phyloP scores from a whole-genome alignment of 2,329 filamentous ascomycete species.

The Phialophora expanda region DNA sequence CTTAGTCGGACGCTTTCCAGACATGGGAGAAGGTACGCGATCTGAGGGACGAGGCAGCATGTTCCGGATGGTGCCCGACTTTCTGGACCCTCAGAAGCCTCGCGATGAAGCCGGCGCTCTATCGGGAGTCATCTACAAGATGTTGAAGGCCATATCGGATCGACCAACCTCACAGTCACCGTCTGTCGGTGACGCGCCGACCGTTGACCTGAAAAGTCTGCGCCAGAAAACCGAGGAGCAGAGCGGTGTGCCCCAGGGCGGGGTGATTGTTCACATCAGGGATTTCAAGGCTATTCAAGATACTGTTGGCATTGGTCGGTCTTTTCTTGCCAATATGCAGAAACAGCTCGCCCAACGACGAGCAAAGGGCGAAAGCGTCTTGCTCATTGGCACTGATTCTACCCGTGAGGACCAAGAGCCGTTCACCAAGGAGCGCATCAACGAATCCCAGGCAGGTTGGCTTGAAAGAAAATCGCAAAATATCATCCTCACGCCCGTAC shows the following conservation, averaged over 20 bases:
- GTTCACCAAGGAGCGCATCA: slow-evolving; percentile 52
- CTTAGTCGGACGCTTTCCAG: slow-evolving; percentile 30
- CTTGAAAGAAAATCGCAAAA: slow-evolving; percentile 58
- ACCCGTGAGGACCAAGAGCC: slow-evolving; percentile 58
- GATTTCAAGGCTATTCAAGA: slow-evolving; percentile 79
- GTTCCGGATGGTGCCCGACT: slow-evolving; percentile 24
- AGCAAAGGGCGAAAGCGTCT: slow-evolving; percentile 71
- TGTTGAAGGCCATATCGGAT: slow-evolving; percentile 22
- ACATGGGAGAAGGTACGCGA: slow-evolving; percentile 6
- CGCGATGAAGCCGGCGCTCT: slow-evolving; percentile 6
- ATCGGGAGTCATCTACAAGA: slow-evolving; percentile 13
- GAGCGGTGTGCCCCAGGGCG: slow-evolving; percentile 25
- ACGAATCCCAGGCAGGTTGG: slow-evolving; percentile 53
- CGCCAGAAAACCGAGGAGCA: slow-evolving; percentile 57
- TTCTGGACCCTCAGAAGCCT: slow-evolving; percentile 10
- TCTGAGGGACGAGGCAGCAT: slow-evolving; percentile 5
- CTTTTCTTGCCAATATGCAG: slow-evolving; percentile 72
- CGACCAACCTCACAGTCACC: slow-evolving; percentile 9
- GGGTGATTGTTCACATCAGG: slow-evolving; percentile 74
- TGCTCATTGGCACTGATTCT: slow-evolving; percentile 79
- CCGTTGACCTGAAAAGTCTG: slow-evolving; percentile 43
- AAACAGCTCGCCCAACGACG: slow-evolving; percentile 74
- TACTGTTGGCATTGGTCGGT: slow-evolving; percentile 63
- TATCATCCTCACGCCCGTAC: slow-evolving; percentile 60
- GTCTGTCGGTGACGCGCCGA: slow-evolving; percentile 17